phyloP scores from a whole-genome alignment of 75 land plant genomes.

The Picea glauca region DNA sequence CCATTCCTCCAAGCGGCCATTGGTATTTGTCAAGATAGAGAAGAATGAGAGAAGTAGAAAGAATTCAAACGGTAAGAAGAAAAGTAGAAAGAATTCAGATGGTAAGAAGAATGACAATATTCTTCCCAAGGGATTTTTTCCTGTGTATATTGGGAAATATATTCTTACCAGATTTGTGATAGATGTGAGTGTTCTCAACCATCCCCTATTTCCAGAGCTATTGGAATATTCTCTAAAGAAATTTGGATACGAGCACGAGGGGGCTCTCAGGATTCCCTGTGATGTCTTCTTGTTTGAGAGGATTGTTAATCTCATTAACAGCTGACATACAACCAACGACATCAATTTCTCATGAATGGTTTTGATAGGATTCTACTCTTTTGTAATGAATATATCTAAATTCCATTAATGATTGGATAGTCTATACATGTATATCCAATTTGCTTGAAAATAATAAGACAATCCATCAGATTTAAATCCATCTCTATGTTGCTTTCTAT shows the following conservation, averaged over 20 bases:
- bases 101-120: too few relatives aligned
- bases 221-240: slow-evolving; percentile 28
- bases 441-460: too few relatives aligned
- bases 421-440: too few relatives aligned
- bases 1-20: too few relatives aligned
- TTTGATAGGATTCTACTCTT: too few relatives aligned
- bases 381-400: too few relatives aligned
- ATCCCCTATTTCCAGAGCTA: slow-evolving; percentile 17
- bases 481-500: too few relatives aligned
- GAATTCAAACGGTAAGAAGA: not conserved
- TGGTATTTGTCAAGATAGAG: not conserved
- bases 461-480: too few relatives aligned
- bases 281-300: slow-evolving; percentile 24
- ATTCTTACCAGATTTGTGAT: slow-evolving; percentile 22
- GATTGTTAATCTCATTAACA: slow-evolving; percentile 7
- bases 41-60: not conserved
- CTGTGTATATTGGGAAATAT: slow-evolving; percentile 38
- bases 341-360: too few relatives aligned
- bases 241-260: slow-evolving; percentile 33
- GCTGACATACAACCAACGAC: not conserved
- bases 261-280: slow-evolving; percentile 33
- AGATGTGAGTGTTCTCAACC: slow-evolving; percentile 19
- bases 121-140: slow-evolving; percentile 20
- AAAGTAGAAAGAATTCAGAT: too few relatives aligned
- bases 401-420: too few relatives aligned